phyloP scores from a whole-genome alignment of 768 basidiomycete species.

The Daedalea quercina region DNA sequence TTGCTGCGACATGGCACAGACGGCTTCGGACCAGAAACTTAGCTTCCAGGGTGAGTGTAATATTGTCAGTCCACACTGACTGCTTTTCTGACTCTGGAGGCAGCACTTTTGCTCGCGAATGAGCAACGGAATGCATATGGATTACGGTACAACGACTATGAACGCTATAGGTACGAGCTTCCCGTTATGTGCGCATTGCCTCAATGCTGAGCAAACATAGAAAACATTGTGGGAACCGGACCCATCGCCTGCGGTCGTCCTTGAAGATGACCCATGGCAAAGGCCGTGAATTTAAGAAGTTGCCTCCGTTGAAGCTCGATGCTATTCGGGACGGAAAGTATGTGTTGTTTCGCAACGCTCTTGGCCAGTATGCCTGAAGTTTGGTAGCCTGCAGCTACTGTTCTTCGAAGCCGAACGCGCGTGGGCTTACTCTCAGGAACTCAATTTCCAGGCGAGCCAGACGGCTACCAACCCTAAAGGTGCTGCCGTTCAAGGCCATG shows the following conservation, averaged over 20 bases:
- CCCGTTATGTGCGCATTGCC: too few species aligned
- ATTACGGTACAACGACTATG: slow-evolving; percentile 82
- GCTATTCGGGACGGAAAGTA: slow-evolving; percentile 82
- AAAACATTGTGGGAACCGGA: slow-evolving; percentile 88
- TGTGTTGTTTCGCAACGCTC: slow-evolving; percentile 26
- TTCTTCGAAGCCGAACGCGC: slow-evolving; percentile 90
- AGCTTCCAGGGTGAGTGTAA: slow-evolving; percentile 34
- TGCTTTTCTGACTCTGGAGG: slow-evolving; percentile 4
- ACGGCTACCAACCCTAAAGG: slow-evolving; percentile 34
- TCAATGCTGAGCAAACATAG: slow-evolving; percentile 31
- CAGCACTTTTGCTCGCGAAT: slow-evolving; percentile 80
- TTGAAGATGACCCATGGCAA: slow-evolving; percentile 86
- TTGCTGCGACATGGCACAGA: slow-evolving; percentile 9
- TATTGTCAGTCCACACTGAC: background rate
- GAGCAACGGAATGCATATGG: slow-evolving; percentile 90
- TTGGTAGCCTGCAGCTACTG: slow-evolving; percentile 66
- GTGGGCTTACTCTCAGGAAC: slow-evolving; percentile 85
- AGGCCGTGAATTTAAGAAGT: slow-evolving; percentile 85
- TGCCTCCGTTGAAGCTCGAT: slow-evolving; percentile 60
- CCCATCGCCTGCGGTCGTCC: slow-evolving; percentile 79
- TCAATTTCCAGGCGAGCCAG: slow-evolving; percentile 44
- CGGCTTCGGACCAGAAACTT: slow-evolving; percentile 8
- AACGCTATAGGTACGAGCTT: slow-evolving; percentile 65
- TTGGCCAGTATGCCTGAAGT: too few species aligned
- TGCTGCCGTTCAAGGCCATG: slow-evolving; percentile 9